Evolutionary conservation across 345 rosid species (phyloP).

Genomic region (Raphanus raphanistrum): DNA sequence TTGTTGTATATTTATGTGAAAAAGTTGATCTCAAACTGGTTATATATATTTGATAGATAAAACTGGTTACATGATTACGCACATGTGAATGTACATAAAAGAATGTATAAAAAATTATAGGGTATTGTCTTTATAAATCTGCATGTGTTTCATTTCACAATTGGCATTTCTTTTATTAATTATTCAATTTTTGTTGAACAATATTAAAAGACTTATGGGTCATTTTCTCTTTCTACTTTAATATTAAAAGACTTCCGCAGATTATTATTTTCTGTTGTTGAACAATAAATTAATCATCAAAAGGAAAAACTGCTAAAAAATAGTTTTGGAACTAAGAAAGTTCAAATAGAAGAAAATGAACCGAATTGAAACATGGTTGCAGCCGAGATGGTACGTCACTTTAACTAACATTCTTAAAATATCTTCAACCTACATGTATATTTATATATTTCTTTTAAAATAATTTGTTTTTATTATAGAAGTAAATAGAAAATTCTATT

Average conservation of each 20-base stretch:
- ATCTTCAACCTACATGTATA: too few relatives aligned
- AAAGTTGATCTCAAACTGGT: neutral
- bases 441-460: too few relatives aligned
- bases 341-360: slow-evolving; percentile 1
- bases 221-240: neutral
- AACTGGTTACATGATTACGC: neutral
- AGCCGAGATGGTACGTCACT: slow-evolving; percentile 24
- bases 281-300: neutral
- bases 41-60: neutral
- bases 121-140: neutral
- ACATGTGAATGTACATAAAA: neutral
- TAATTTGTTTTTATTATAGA: too few relatives aligned
- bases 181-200: too few relatives aligned
- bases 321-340: neutral
- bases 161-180: neutral
- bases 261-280: neutral
- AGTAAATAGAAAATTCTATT: too few relatives aligned
- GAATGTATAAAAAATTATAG: neutral
- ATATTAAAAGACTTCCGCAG: neutral
- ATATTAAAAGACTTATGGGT: too few relatives aligned
- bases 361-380: slow-evolving; percentile 36
- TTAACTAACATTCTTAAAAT: slow-evolving; percentile 29
- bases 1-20: neutral
- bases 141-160: neutral
- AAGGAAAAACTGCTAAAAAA: neutral